Evolutionary conservation across 306 rosid species (phyloP).

Genomic region (Crotalaria pallida): DNA sequence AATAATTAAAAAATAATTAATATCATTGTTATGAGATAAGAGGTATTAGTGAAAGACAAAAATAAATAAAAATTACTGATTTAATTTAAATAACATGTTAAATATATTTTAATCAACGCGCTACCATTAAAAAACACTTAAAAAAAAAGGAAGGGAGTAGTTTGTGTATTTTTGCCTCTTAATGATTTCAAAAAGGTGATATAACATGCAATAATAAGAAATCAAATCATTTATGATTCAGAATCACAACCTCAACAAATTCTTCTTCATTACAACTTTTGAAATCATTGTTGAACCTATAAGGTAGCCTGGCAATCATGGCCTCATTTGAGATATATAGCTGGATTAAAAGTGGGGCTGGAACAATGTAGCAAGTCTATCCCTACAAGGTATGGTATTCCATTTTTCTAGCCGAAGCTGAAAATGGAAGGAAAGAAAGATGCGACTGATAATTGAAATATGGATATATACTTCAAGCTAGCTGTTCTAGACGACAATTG

Average conservation of each 20-base stretch:
- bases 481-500: conserved; percentile 11
- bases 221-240: neutral
- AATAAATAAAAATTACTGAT: too few species aligned
- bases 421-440: conserved; percentile 25
- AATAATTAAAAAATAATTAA: too few species aligned
- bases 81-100: too few species aligned
- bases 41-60: too few species aligned
- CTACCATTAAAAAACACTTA: too few species aligned
- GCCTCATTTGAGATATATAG: too few species aligned
- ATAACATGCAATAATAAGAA: neutral
- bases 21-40: too few species aligned
- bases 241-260: neutral
- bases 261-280: neutral
- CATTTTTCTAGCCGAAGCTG: conserved; percentile 14
- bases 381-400: conserved; percentile 20
- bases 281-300: neutral
- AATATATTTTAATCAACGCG: too few species aligned
- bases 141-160: too few species aligned
- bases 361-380: conserved; percentile 10
- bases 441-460: conserved; percentile 26
- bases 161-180: conserved; percentile 12
- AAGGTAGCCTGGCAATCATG: too few species aligned
- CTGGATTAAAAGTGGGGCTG: too few species aligned
- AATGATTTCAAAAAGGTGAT: conserved; percentile 2
- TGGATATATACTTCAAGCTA: too few species aligned